These are phyloP conservation scores for Trichosporon coremiiforme DNA, from an alignment of 1,284 basidiomycete species.

Conservation along the genomic window DNA sequence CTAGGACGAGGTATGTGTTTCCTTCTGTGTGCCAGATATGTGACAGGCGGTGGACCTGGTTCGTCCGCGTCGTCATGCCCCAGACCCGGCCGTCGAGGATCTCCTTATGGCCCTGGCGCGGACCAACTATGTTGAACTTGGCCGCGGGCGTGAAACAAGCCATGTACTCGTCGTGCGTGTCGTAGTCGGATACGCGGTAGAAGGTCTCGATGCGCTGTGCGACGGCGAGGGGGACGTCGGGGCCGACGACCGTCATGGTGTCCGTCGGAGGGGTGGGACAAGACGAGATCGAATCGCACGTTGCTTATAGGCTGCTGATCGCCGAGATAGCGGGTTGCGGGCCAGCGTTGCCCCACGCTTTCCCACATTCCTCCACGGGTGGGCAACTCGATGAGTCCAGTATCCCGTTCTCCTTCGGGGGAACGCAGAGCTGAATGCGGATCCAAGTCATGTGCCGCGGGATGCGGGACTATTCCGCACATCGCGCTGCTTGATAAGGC, in stretches of 20 bases:
- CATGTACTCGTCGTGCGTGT: conserved; percentile 11
- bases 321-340: background rate
- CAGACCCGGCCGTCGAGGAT: background rate
- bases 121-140: background rate
- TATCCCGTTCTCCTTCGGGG: background rate
- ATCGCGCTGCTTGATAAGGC: background rate
- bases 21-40: background rate
- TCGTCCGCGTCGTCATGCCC: background rate
- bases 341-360: background rate
- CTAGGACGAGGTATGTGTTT: background rate
- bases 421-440: background rate
- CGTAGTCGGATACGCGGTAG: background rate
- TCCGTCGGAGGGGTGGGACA: background rate
- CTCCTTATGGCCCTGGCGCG: background rate
- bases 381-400: background rate
- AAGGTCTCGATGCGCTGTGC: background rate
- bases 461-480: conserved; percentile 9
- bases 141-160: background rate
- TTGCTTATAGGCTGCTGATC: background rate
- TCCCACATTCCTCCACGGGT: background rate
- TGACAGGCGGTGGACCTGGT: background rate
- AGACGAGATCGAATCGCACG: background rate
- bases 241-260: background rate
- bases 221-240: background rate
- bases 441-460: conserved; percentile 1